Evolutionary conservation across 768 basidiomycete species (phyloP).

Genomic region (Auricularia sp.): DNA sequence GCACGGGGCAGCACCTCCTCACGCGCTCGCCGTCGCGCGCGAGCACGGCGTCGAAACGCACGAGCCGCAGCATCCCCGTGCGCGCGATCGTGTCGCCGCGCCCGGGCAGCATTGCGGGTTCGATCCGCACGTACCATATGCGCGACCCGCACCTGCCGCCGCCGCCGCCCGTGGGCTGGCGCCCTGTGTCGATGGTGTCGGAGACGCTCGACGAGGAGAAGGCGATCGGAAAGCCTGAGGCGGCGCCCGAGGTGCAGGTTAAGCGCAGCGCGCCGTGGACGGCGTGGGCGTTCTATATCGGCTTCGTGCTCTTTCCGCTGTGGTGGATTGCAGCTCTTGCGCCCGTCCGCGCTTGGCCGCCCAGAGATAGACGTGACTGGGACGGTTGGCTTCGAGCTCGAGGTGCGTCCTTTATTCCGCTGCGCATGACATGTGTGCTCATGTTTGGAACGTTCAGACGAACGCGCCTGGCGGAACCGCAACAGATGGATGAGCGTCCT

Average conservation of each 20-base stretch:
- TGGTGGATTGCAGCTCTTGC: slow-evolving; percentile 53
- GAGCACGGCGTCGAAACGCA: background rate
- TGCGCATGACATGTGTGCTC: slow-evolving; percentile 15
- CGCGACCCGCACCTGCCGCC: slow-evolving; percentile 51
- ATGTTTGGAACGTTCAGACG: slow-evolving; percentile 34
- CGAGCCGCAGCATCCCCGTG: slow-evolving; percentile 42
- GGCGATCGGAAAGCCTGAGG: slow-evolving; percentile 36
- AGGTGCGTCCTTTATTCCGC: too few relatives aligned
- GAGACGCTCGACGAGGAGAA: slow-evolving; percentile 37
- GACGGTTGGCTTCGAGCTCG: slow-evolving; percentile 36
- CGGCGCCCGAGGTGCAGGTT: slow-evolving; percentile 7
- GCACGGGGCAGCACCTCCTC: too few relatives aligned
- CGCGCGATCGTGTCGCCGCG: slow-evolving; percentile 57
- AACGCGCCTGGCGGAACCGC: slow-evolving; percentile 60
- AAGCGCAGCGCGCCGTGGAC: slow-evolving; percentile 40
- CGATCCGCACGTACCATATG: slow-evolving; percentile 56
- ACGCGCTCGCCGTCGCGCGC: too few relatives aligned
- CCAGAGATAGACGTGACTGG: slow-evolving; percentile 37
- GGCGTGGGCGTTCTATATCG: slow-evolving; percentile 70
- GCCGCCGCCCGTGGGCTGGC: slow-evolving; percentile 30
- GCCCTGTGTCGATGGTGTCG: slow-evolving; percentile 11
- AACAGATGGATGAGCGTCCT: slow-evolving; percentile 63
- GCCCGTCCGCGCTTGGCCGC: slow-evolving; percentile 33
- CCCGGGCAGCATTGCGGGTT: slow-evolving; percentile 63
- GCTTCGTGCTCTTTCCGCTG: slow-evolving; percentile 51